Base-by-base conservation (phyloP, 2,329 filamentous ascomycete species). In the Phaeosphaeria sp. region DNA sequence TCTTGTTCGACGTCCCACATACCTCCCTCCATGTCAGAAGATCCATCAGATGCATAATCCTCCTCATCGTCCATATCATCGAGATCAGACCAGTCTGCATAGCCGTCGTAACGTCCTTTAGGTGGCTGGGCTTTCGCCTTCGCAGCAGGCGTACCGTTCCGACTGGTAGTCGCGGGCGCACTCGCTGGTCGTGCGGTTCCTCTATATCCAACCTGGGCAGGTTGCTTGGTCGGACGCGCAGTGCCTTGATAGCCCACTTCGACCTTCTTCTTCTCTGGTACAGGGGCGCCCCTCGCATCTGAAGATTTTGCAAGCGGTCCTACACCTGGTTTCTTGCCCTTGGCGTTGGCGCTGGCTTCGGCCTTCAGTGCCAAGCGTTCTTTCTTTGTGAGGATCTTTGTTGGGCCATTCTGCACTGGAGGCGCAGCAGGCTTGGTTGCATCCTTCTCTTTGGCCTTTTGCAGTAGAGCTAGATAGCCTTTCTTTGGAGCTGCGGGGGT, bases 1-100 rank as follows among this genome's bases (percentile, higher is more conserved):
- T 94, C 91, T 36, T 84, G 80, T 59, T 92, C 89, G 52, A 93
- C 85, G 65, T 93, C 90, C 59, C 88, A 89, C 39, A 89, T 74
- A 33, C 89, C 90, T 1, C 89, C 91, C 74, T 93, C 90, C 89
- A 93, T 93, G 67, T 92, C 90, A 6, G 89, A 91, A 5, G 88
- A 90, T 6, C 74, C 86, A 54, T 90, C 89, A 0, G 87, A 88
- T 2, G 81, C 84, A 62, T 90, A 89, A 48, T 81, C 82, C 30
- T 90, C 87, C 44, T 89, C 87, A 43, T 85, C 82, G 2, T 80
- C 81, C 23, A 82, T 80, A 25, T 74, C 72, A 3, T 76, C 74
- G 17, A 78, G 75, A 21, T 77, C 72, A 9, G 72, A 72, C 71
- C 73, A 78, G 36, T 68, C 64, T 36, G 71, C 79, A 63, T 79